These are phyloP conservation scores for Dictyostelium brefeldianum DNA, from an alignment of 78 protist species.

Conservation along the genomic window DNA sequence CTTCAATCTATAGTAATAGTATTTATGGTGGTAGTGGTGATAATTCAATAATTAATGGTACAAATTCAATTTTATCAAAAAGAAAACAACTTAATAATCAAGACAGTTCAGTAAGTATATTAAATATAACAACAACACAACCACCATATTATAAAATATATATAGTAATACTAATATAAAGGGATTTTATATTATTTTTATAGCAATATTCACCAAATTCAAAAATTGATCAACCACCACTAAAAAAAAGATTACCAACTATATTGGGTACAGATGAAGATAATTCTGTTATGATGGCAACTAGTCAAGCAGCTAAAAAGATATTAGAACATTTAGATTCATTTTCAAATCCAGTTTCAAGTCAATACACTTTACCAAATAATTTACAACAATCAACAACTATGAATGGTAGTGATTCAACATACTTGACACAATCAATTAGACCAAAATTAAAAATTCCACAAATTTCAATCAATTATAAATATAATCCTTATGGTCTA, in stretches of 20 bases:
- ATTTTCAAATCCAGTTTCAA: conserved; percentile 43
- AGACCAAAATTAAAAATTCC: conserved; percentile 45
- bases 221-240: conserved; percentile 6
- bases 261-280: neutral
- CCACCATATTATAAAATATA: too few species aligned
- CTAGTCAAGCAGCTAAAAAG: conserved; percentile 73
- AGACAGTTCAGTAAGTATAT: too few species aligned
- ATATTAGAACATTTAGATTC: conserved; percentile 52
- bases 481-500: conserved; percentile 71
- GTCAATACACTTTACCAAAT: neutral
- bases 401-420: conserved; percentile 4
- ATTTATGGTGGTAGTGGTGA: neutral
- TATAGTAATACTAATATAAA: neutral
- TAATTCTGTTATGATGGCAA: conserved; percentile 20
- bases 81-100: neutral
- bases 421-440: neutral
- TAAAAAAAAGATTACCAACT: conserved; percentile 4
- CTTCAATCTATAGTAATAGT: neutral
- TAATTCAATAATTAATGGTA: neutral
- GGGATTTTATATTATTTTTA: neutral
- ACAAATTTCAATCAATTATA: conserved; percentile 46
- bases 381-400: neutral
- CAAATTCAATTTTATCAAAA: conserved; percentile 1
- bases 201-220: neutral
- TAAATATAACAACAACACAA: too few species aligned